Evolutionary conservation across 345 rosid species (phyloP), one percentile per base, ranked within the genome.

Genomic region (Citrus glauca): DNA sequence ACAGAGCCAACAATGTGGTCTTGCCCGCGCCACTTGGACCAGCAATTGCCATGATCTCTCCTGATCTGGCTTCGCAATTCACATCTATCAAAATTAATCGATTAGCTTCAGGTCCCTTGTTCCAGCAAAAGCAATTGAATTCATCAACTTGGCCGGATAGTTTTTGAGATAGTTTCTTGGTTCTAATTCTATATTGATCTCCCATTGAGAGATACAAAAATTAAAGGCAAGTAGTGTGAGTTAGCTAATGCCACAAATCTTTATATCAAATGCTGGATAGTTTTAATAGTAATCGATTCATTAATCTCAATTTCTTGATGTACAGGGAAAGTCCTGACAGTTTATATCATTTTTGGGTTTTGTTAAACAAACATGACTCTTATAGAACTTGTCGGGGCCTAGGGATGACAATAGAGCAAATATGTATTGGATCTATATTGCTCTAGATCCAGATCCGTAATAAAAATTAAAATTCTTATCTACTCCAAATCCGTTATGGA

Each of bases 11-110:
- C 80, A 81, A 55, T 17, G 80, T 78, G 59, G 82, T 80, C 72
- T 81, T 84, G 16, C 86, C 82, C 2, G 84, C 83, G 14, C 79
- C 83, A 70, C 86, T 77, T 13, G 81, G 86, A 42, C 86, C 77
- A 0, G 74, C 83, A 74, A 83, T 84, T 9, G 86, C 83, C 75
- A 37, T 59, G 30, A 84, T 71, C 75, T 84, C 78, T 37, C 80
- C 68, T 48, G 82, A 77, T 71, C 68, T 75, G 30, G 86, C 83
- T 61, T 84, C 82, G 32, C 80, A 78, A 19, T 37, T 71, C 3
- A 81, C 80, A 71, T 81, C 75, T n/a, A 69, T 74, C 77, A 80
- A 62, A 69, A 80, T 74, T 73, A 33, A 69, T 27, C 16, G 22
- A 55, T 17, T 57, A 22, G 66, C 55, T 45, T 45, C 17, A 27